Evolutionary conservation across 2,329 filamentous ascomycete species (phyloP).

Genomic region (Fusarium nelsonii): DNA sequence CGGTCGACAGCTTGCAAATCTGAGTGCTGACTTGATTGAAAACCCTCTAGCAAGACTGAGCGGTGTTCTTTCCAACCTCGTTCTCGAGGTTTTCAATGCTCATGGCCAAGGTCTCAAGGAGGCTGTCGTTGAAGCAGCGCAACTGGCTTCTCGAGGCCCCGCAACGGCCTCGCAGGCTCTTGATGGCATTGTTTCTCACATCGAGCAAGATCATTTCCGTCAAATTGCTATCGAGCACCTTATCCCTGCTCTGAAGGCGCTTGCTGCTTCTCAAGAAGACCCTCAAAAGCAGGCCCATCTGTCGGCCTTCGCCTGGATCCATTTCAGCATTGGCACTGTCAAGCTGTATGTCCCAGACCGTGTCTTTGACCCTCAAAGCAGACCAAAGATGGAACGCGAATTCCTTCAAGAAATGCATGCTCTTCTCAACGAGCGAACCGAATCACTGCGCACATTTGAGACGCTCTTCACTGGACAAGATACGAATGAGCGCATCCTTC

Average conservation of each 20-base stretch:
- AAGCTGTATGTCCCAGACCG: constrained; percentile 87
- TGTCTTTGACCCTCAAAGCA: constrained; percentile 82
- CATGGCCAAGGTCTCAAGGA: constrained; percentile 54
- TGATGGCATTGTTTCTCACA: constrained; percentile 38
- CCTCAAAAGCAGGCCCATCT: constrained; percentile 46
- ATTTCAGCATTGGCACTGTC: constrained; percentile 80
- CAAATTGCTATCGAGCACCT: constrained; percentile 58
- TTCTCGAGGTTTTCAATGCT: constrained; percentile 57
- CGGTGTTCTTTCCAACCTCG: constrained; percentile 60
- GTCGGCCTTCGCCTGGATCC: constrained; percentile 74
- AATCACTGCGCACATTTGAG: constrained; percentile 75
- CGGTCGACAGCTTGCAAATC: constrained; percentile 65
- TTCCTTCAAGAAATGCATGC: constrained; percentile 67
- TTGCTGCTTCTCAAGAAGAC: constrained; percentile 51
- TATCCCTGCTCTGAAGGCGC: constrained; percentile 59
- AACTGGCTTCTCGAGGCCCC: constrained; percentile 33
- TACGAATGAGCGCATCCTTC: constrained; percentile 73
- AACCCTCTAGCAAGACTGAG: constrained; percentile 65
- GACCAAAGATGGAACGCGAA: constrained; percentile 73
- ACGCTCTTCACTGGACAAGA: constrained; percentile 73
- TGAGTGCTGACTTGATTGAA: constrained; percentile 62
- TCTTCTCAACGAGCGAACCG: constrained; percentile 68
- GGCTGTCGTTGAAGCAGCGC: constrained; percentile 47
- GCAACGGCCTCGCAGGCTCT: constrained; percentile 30
- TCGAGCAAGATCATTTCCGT: constrained; percentile 54